phyloP scores from a whole-genome alignment of 2,329 filamentous ascomycete genomes.

The Hymenoscyphus linearis region DNA sequence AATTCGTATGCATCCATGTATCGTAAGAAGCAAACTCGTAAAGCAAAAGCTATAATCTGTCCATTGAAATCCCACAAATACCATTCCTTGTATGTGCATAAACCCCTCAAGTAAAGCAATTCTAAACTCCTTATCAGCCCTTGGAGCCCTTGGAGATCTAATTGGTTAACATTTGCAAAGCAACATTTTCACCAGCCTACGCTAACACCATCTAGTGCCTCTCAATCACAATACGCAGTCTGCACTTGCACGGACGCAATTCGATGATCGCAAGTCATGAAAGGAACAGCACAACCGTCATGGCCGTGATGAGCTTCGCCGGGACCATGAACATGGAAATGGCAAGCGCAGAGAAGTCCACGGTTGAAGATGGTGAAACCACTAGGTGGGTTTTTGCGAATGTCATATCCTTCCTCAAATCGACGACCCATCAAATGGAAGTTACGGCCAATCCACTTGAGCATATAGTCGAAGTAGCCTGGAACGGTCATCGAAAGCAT shows the following conservation, averaged over 20 bases:
- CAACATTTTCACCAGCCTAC: not conserved
- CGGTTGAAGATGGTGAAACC: constrained; percentile 15
- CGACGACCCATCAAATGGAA: constrained; percentile 14
- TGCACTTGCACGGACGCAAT: not conserved
- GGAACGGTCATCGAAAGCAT: constrained; percentile 3
- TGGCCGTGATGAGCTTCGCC: constrained; percentile 12
- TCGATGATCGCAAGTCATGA: not conserved
- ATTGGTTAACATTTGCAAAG: not conserved
- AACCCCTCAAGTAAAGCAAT: not conserved
- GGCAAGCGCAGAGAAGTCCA: constrained; percentile 11
- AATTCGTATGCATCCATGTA: not conserved
- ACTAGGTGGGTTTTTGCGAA: not conserved
- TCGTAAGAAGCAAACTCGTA: not conserved
- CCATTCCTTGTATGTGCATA: not conserved
- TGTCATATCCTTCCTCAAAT: constrained; percentile 5
- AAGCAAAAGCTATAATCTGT: not conserved
- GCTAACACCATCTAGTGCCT: not conserved
- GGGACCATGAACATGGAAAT: constrained; percentile 13
- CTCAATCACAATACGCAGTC: not conserved
- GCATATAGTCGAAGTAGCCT: constrained; percentile 14
- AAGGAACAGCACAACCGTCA: constrained; percentile 4
- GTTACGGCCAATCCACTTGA: constrained; percentile 19
- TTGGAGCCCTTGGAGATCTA: too few relatives aligned
- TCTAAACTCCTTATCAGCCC: not conserved
- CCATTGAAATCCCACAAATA: not conserved